Conservation (phyloP, 345 rosid species). For the Rhodomyrtus tomentosa region DNA sequence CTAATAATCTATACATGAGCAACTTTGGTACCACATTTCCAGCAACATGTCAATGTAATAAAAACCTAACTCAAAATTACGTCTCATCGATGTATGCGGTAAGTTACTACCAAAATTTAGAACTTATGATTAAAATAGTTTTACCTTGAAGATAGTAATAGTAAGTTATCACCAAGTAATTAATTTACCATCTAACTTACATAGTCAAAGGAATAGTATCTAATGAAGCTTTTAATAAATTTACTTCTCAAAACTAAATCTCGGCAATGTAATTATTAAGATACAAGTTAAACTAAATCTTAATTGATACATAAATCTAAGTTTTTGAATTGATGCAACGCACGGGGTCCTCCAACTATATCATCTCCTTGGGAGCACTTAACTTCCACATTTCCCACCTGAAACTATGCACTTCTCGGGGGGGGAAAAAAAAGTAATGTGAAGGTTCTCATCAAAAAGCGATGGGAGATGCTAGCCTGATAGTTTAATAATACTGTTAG, state of each 20-base stretch:
- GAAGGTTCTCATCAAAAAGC: background rate
- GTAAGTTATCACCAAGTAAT: background rate
- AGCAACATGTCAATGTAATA: too few relatives aligned
- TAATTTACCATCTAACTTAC: background rate
- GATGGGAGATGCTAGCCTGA: too few relatives aligned
- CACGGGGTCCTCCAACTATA: background rate
- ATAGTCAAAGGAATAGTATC: background rate
- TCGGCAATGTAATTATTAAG: background rate
- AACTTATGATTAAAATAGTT: too few relatives aligned
- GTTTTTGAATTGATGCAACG: too few relatives aligned
- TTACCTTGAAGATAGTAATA: background rate
- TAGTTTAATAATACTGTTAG: too few relatives aligned
- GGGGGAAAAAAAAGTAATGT: background rate
- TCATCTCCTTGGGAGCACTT: conserved; percentile 31
- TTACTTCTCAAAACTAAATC: background rate
- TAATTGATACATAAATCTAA: too few relatives aligned
- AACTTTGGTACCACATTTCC: too few relatives aligned
- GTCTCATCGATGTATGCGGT: too few relatives aligned
- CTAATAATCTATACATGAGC: too few relatives aligned
- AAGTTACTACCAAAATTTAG: too few relatives aligned
- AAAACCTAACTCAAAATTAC: too few relatives aligned
- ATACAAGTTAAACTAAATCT: background rate
- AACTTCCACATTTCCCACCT: conserved; percentile 31
- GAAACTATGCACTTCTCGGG: background rate
- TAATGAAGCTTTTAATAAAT: too few relatives aligned